phyloP scores from a whole-genome alignment of 2,329 filamentous ascomycete genomes.

The Chrysoporthe deuterocubensis region DNA sequence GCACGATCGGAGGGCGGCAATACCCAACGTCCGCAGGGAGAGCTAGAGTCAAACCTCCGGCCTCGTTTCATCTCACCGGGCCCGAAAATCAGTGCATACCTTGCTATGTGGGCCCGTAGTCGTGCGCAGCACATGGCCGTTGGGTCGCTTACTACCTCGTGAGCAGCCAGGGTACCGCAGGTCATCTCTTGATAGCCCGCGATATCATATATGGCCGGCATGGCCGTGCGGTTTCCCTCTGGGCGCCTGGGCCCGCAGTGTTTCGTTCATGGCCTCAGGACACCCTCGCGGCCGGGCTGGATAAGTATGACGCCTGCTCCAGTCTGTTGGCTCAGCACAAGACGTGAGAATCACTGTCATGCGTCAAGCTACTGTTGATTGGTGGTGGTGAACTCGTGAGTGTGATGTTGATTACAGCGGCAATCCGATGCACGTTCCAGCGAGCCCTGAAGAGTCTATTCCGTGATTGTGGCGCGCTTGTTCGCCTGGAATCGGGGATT shows the following conservation, averaged over 20 bases:
- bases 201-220: neutral
- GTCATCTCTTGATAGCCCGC: neutral
- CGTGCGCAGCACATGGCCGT: neutral
- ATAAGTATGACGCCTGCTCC: neutral
- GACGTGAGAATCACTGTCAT: neutral
- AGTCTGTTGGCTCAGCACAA: neutral
- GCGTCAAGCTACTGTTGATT: neutral
- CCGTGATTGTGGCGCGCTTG: neutral
- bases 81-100: neutral
- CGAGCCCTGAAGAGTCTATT: neutral
- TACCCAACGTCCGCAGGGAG: neutral
- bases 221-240: neutral
- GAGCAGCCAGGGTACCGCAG: neutral
- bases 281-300: neutral
- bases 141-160: slow-evolving; percentile 5
- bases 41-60: neutral
- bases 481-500: no score
- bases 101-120: neutral
- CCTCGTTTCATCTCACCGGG: slow-evolving; percentile 16
- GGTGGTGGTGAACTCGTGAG: neutral
- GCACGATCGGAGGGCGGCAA: neutral
- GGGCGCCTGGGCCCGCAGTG: neutral
- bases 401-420: neutral
- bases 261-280: slow-evolving; percentile 13
- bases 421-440: neutral